These are phyloP conservation scores for Nematodospora valgi DNA, from an alignment of 805 yeast genomes.

Conservation along the genomic window DNA sequence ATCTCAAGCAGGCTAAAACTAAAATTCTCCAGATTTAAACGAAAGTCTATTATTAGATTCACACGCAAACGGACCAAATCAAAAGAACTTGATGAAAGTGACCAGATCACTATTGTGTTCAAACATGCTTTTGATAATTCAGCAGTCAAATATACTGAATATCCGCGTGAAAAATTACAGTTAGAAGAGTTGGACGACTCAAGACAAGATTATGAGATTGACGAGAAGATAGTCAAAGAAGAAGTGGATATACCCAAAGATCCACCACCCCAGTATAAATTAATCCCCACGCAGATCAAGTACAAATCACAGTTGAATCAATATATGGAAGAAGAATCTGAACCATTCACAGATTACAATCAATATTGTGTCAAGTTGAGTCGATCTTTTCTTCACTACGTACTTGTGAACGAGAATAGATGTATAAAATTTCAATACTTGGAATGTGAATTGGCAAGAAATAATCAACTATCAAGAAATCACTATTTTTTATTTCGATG, in stretches of 20 bases:
- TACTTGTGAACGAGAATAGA: background rate
- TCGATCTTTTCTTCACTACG: background rate
- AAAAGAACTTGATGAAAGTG: no score
- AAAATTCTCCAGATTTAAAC: no score
- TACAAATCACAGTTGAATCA: conserved; percentile 7
- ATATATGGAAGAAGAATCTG: background rate
- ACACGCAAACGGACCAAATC: no score
- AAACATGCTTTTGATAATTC: no score
- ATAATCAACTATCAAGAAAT: no score
- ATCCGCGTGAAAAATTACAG: background rate
- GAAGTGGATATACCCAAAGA: background rate
- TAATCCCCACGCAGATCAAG: conserved; percentile 1
- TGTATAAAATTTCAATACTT: background rate
- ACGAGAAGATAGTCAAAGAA: background rate
- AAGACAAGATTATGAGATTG: background rate
- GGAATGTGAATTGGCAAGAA: background rate
- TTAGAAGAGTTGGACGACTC: no score
- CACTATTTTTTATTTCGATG: no score
- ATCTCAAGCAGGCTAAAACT: no score
- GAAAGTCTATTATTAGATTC: no score
- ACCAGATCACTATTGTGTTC: conserved; percentile 6
- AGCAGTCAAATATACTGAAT: no score
- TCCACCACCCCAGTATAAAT: background rate
- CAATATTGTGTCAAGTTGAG: background rate
- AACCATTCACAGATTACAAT: background rate